phyloP scores from a whole-genome alignment of 1,284 basidiomycete genomes.

The Trametes polyzona region DNA sequence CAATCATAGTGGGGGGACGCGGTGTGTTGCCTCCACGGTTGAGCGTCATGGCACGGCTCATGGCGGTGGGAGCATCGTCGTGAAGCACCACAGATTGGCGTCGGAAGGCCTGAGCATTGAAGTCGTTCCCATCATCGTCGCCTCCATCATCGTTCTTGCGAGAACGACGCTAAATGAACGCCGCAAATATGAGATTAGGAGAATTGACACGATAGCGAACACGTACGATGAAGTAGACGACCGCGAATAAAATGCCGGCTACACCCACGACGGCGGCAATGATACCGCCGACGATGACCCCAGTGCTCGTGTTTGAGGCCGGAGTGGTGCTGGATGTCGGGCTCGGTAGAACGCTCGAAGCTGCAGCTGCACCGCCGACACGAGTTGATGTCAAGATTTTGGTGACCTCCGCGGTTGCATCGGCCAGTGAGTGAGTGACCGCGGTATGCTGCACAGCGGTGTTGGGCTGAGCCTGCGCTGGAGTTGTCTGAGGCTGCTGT shows the following conservation, averaged over 20 bases:
- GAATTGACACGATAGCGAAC: too few species aligned
- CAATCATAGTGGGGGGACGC: slow-evolving; percentile 38
- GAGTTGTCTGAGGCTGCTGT: not conserved
- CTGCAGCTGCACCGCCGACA: slow-evolving; percentile 4
- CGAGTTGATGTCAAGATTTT: slow-evolving; percentile 13
- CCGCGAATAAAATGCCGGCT: slow-evolving; percentile 48
- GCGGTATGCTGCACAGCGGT: slow-evolving; percentile 1
- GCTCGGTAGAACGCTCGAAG: slow-evolving; percentile 11
- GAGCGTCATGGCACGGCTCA: slow-evolving; percentile 22
- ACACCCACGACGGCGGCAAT: slow-evolving; percentile 53
- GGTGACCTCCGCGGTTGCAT: slow-evolving; percentile 4
- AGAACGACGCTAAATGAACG: slow-evolving; percentile 49
- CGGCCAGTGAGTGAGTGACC: not conserved
- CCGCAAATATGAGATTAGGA: too few species aligned
- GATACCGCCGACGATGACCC: slow-evolving; percentile 55
- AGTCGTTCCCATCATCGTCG: slow-evolving; percentile 47
- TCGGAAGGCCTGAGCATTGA: slow-evolving; percentile 57
- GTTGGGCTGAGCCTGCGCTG: slow-evolving; percentile 9
- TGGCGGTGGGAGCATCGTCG: slow-evolving; percentile 44
- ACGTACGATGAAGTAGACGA: slow-evolving; percentile 63
- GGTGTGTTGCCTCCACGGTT: slow-evolving; percentile 22
- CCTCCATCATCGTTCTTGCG: slow-evolving; percentile 31
- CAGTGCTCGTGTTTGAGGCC: slow-evolving; percentile 16
- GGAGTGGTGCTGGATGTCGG: not conserved
- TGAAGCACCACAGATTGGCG: slow-evolving; percentile 62